phyloP scores from a whole-genome alignment of 495 filamentous ascomycete species.

The Hyaloscypha finlandica region DNA sequence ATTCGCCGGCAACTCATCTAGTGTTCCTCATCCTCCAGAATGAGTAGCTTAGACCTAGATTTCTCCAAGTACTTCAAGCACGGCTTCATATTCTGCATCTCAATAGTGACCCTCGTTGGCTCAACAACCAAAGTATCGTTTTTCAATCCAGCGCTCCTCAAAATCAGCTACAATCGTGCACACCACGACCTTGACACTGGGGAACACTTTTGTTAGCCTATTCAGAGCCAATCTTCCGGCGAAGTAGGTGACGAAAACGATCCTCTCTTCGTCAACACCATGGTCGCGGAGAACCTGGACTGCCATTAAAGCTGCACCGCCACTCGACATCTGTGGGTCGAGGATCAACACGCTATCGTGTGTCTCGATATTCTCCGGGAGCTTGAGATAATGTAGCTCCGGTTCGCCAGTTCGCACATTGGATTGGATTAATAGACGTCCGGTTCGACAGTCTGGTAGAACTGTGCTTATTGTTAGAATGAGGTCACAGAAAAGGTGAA shows the following conservation, averaged over 20 bases:
- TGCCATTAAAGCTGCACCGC: slow-evolving; percentile 94
- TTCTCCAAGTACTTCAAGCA: no score
- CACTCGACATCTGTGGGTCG: slow-evolving; percentile 92
- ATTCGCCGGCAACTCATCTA: no score
- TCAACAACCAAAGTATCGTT: slow-evolving; percentile 78
- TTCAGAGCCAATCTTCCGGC: slow-evolving; percentile 82
- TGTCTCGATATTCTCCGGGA: slow-evolving; percentile 67
- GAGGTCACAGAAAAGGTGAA: no score
- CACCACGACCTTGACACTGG: slow-evolving; percentile 80
- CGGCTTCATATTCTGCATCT: not conserved
- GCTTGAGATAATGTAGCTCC: slow-evolving; percentile 82
- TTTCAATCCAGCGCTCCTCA: slow-evolving; percentile 82
- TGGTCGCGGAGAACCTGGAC: slow-evolving; percentile 93
- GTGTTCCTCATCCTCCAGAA: no score
- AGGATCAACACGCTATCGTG: slow-evolving; percentile 82
- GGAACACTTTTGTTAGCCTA: slow-evolving; percentile 81
- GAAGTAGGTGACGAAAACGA: slow-evolving; percentile 86
- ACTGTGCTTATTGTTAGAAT: slow-evolving; percentile 38
- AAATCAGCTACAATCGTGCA: slow-evolving; percentile 74
- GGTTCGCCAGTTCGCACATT: slow-evolving; percentile 83
- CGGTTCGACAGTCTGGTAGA: slow-evolving; percentile 88
- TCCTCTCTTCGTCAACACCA: slow-evolving; percentile 80
- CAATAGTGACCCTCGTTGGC: not conserved
- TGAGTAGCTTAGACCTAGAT: no score
- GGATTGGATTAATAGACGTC: slow-evolving; percentile 87